Evolutionary conservation across 148 eudicot species (phyloP).

Genomic region (Nepenthes gracilis): DNA sequence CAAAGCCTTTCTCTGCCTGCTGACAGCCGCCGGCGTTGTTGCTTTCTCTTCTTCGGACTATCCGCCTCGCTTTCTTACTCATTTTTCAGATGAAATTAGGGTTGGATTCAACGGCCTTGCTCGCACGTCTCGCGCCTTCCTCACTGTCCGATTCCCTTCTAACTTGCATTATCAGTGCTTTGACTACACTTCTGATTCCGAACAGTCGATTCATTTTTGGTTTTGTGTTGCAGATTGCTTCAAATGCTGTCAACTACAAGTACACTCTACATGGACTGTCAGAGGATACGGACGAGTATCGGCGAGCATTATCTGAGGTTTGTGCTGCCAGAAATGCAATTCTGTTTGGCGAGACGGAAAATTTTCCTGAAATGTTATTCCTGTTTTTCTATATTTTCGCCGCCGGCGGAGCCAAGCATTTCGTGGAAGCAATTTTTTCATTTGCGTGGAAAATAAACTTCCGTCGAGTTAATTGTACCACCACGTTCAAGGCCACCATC

Average conservation of each 20-base stretch:
- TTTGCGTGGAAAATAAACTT: too few relatives aligned
- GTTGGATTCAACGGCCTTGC: slow-evolving; percentile 36
- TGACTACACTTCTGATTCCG: neutral
- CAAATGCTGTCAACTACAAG: slow-evolving; percentile 62
- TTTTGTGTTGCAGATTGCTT: slow-evolving; percentile 33
- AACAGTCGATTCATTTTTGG: neutral
- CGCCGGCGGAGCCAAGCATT: too few relatives aligned
- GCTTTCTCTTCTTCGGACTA: slow-evolving; percentile 13
- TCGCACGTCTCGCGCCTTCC: slow-evolving; percentile 64
- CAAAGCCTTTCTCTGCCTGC: slow-evolving; percentile 9
- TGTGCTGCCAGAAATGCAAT: neutral
- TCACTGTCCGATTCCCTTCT: slow-evolving; percentile 33
- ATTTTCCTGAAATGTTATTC: too few relatives aligned
- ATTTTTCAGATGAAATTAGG: slow-evolving; percentile 18
- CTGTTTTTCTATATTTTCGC: too few relatives aligned
- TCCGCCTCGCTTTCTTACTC: slow-evolving; percentile 4
- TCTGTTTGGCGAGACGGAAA: too few relatives aligned
- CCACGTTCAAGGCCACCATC: too few relatives aligned
- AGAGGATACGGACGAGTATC: slow-evolving; percentile 43
- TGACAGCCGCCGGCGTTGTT: slow-evolving; percentile 37
- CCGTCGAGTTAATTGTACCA: too few relatives aligned
- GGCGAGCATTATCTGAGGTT: slow-evolving; percentile 43
- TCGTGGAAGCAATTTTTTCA: too few relatives aligned
- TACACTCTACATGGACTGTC: slow-evolving; percentile 51
- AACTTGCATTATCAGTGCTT: neutral